These are phyloP conservation scores for Aspergillus sp. DNA, from an alignment of 2,329 filamentous ascomycete species.

Conservation along the genomic window DNA sequence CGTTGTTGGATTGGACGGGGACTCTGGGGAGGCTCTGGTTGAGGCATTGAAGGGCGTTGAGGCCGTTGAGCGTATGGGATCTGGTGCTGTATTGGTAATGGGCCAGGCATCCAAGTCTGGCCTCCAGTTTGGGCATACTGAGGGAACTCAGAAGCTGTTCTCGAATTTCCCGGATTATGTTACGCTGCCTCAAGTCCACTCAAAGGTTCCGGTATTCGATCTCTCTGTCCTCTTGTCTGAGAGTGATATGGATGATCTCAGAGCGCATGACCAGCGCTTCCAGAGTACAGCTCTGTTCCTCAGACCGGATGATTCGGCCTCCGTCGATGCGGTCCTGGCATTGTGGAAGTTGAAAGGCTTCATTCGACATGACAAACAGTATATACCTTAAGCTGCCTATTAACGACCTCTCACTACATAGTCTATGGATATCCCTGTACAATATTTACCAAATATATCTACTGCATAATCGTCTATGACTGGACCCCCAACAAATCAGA, in stretches of 20 bases:
- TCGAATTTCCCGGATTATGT: slow-evolving; percentile 21
- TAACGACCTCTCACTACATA: background rate
- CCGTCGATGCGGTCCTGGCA: slow-evolving; percentile 26
- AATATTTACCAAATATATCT: background rate
- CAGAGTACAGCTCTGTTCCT: slow-evolving; percentile 30
- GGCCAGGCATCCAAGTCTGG: background rate
- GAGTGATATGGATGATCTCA: slow-evolving; percentile 24
- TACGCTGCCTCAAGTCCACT: slow-evolving; percentile 20
- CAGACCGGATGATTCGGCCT: slow-evolving; percentile 21
- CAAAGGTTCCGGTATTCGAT: slow-evolving; percentile 33
- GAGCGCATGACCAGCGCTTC: slow-evolving; percentile 21
- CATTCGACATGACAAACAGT: slow-evolving; percentile 6
- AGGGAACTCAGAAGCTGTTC: background rate
- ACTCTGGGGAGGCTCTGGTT: slow-evolving; percentile 14
- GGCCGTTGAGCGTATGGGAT: slow-evolving; percentile 21
- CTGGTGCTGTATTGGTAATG: slow-evolving; percentile 25
- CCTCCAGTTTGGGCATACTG: background rate
- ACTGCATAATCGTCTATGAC: background rate
- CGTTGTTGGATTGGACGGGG: slow-evolving; percentile 14
- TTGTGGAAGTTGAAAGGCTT: slow-evolving; percentile 36
- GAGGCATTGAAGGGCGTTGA: slow-evolving; percentile 16
- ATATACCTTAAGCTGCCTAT: background rate
- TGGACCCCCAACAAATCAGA: slow-evolving; percentile 59
- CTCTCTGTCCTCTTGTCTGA: slow-evolving; percentile 25
- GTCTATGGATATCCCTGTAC: slow-evolving; percentile 1